phyloP scores from a whole-genome alignment of 805 yeast species.

The Maudiozyma serrabonitensis region DNA sequence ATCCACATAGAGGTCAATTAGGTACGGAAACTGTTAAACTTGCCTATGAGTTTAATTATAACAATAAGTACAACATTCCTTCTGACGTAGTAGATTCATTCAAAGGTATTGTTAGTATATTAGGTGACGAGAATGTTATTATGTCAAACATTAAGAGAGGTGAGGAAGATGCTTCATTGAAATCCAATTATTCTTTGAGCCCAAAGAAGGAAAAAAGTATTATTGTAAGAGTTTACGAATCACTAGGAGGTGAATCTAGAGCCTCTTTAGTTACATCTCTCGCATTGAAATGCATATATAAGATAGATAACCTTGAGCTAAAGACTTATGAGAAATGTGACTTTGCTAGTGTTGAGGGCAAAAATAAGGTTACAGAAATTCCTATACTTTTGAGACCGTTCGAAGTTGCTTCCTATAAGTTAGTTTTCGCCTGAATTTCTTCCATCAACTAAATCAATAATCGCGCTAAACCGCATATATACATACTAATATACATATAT shows the following conservation, averaged over 20 bases:
- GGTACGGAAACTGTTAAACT: slow-evolving; percentile 55
- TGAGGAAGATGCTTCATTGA: slow-evolving; percentile 63
- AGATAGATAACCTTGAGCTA: slow-evolving; percentile 50
- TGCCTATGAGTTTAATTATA: slow-evolving; percentile 73
- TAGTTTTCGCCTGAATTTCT: slow-evolving; percentile 8
- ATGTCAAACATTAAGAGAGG: slow-evolving; percentile 77
- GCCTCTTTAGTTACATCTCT: slow-evolving; percentile 42
- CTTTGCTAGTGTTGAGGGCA: slow-evolving; percentile 24
- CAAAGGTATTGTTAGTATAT: slow-evolving; percentile 27
- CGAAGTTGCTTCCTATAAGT: slow-evolving; percentile 50
- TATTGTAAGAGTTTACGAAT: slow-evolving; percentile 71
- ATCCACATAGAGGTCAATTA: slow-evolving; percentile 71
- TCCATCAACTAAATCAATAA: neutral
- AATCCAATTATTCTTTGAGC: slow-evolving; percentile 37
- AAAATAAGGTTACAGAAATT: slow-evolving; percentile 30
- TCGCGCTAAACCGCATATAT: neutral
- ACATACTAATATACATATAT: neutral
- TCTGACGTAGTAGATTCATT: slow-evolving; percentile 8
- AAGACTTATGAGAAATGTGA: slow-evolving; percentile 36
- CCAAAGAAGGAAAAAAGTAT: slow-evolving; percentile 40
- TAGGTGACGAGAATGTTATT: slow-evolving; percentile 51
- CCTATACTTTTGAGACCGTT: slow-evolving; percentile 55
- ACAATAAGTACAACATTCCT: slow-evolving; percentile 18
- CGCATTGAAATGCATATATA: slow-evolving; percentile 38
- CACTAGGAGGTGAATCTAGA: slow-evolving; percentile 68